Conservation (phyloP, 352 stramenopile genomes). For the Stephanocyclus meneghinianus region DNA sequence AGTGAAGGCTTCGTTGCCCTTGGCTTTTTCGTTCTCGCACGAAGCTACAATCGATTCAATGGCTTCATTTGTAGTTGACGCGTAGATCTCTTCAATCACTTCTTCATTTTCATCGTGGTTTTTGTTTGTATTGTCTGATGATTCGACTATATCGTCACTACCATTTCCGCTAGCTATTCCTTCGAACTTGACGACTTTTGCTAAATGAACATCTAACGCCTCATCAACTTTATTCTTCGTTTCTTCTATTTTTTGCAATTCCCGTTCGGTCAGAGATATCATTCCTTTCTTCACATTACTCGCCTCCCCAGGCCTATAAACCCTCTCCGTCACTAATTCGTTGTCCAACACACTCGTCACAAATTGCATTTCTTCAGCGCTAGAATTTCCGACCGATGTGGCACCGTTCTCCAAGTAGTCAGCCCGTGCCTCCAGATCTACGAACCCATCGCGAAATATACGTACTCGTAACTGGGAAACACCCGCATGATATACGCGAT, state of each 20-base stretch:
- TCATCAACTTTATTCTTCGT: constrained; percentile 68
- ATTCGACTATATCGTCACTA: background rate
- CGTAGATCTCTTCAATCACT: constrained; percentile 71
- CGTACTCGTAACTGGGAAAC: constrained; percentile 73
- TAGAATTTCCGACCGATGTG: constrained; percentile 64
- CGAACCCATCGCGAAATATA: constrained; percentile 69
- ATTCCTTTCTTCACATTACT: constrained; percentile 57
- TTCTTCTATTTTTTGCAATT: constrained; percentile 66
- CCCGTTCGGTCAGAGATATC: constrained; percentile 73
- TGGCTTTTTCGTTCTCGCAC: constrained; percentile 79
- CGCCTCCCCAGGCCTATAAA: constrained; percentile 57
- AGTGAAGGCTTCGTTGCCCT: constrained; percentile 83
- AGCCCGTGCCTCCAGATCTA: constrained; percentile 65
- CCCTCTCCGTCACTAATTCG: constrained; percentile 76
- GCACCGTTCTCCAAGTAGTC: constrained; percentile 81
- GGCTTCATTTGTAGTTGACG: constrained; percentile 68
- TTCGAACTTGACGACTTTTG: constrained; percentile 71
- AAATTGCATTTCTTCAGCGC: constrained; percentile 83
- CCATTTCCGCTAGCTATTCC: constrained; percentile 17
- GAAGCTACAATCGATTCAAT: constrained; percentile 76
- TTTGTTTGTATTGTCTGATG: background rate
- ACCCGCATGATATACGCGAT: constrained; percentile 83
- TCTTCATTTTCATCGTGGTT: constrained; percentile 46
- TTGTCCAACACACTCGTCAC: constrained; percentile 75
- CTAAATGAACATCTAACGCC: constrained; percentile 61